Conservation (phyloP, 441 rosid species). For the Hura crepitans region DNA sequence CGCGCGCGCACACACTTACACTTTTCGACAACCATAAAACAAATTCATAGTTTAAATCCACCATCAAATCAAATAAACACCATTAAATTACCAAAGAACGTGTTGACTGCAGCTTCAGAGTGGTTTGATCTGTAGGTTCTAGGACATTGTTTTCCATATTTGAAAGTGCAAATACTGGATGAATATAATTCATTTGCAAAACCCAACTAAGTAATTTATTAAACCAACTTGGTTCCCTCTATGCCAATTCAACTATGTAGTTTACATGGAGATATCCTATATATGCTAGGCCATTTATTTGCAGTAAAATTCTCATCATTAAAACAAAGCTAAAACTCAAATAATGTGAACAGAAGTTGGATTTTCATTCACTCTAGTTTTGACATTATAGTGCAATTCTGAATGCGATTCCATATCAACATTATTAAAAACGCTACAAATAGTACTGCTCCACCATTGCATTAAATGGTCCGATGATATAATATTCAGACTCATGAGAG, state of each 20-base stretch:
- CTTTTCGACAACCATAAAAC: not conserved
- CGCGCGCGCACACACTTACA: no score
- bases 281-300: not conserved
- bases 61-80: not conserved
- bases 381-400: no score
- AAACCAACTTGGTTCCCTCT: not conserved
- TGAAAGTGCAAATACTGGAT: not conserved
- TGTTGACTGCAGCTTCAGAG: not conserved
- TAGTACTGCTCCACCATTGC: not conserved
- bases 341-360: no score
- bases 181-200: not conserved
- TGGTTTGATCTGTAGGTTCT: not conserved
- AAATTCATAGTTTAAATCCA: not conserved
- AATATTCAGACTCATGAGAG: not conserved
- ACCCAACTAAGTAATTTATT: not conserved
- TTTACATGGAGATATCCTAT: not conserved
- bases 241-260: not conserved
- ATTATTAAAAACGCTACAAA: not conserved
- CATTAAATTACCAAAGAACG: not conserved
- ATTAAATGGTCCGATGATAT: no score
- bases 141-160: not conserved
- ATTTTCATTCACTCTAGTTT: not conserved
- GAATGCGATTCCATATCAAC: not conserved
- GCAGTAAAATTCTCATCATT: no score
- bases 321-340: no score